A percentile compares a stretch with the other conserved stretches of the same genome.
These are phyloP conservation scores for Graphilbum fragrans DNA, from an alignment of 2,329 filamentous ascomycete genomes.

Conservation along the genomic window DNA sequence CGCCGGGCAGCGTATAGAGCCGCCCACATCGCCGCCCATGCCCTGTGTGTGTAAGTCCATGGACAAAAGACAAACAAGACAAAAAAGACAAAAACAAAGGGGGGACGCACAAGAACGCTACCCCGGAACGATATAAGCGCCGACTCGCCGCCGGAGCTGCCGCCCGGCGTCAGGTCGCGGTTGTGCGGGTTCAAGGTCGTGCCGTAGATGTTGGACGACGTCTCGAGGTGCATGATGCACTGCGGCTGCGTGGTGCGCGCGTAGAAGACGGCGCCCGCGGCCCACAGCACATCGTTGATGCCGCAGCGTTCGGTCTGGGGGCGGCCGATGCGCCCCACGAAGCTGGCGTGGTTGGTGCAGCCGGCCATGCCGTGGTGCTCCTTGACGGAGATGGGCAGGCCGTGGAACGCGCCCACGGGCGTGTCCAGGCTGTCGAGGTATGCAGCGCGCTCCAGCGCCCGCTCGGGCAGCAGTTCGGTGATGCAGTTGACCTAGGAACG, in stretches of 20 bases:
- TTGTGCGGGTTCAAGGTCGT: slow-evolving; percentile 21
- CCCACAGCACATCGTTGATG: background rate
- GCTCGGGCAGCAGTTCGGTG: background rate
- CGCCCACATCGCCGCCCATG: too few species aligned
- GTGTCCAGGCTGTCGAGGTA: background rate
- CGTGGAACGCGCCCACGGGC: slow-evolving; percentile 23
- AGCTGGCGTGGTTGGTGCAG: background rate
- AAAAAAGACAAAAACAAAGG: too few species aligned
- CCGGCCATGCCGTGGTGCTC: background rate
- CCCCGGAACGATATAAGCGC: slow-evolving; percentile 18
- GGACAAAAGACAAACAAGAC: too few species aligned
- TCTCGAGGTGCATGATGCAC: slow-evolving; percentile 10
- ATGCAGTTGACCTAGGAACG: background rate
- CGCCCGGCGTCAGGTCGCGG: slow-evolving; percentile 18
- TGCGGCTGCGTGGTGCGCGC: background rate
- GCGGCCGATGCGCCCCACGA: background rate
- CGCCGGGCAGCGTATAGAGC: too few species aligned
- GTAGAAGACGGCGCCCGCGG: background rate
- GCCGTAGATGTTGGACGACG: slow-evolving; percentile 21
- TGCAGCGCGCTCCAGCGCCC: background rate
- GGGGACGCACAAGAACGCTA: too few species aligned
- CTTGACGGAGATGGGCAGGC: background rate
- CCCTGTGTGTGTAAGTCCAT: too few species aligned
- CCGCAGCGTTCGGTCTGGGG: background rate
- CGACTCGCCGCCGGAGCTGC: slow-evolving; percentile 23